A percentile compares a stretch with the other conserved stretches of the same genome.
Evolutionary conservation across 1,284 basidiomycete genomes (phyloP).

Genomic region (Inonotus obliquus): DNA sequence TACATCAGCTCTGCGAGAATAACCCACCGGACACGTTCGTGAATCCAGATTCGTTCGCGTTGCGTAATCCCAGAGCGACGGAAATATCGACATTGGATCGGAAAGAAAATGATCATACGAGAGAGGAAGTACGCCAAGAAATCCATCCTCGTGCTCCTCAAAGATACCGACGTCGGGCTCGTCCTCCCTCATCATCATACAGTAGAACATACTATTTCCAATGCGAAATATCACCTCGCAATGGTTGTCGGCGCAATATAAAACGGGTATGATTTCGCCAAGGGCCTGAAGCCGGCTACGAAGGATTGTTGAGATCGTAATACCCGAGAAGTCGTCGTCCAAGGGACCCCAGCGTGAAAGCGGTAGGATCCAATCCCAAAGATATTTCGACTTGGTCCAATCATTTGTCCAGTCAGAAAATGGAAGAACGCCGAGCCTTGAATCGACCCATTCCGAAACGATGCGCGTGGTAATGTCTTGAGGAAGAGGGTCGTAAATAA

Average conservation of each 20-base stretch:
- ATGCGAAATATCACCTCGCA: constrained; percentile 4
- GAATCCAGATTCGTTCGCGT: not conserved
- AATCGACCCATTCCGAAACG: not conserved
- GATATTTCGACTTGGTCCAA: not conserved
- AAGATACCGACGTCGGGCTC: not conserved
- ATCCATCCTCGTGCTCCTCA: not conserved
- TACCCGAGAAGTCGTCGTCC: not conserved
- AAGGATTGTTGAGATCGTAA: not conserved
- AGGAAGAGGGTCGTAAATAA: not conserved
- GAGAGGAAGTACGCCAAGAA: not conserved
- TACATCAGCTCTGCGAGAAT: too few relatives aligned
- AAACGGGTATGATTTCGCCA: constrained; percentile 1
- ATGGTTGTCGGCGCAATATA: constrained; percentile 1
- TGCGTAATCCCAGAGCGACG: not conserved
- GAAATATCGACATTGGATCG: not conserved
- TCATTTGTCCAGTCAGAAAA: constrained; percentile 6
- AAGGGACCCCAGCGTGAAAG: constrained; percentile 8
- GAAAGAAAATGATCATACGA: not conserved
- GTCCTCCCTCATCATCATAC: not conserved
- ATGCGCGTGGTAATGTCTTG: not conserved
- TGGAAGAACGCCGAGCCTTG: not conserved
- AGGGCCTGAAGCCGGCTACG: not conserved
- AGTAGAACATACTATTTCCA: not conserved
- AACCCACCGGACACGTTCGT: not conserved
- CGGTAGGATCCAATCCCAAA: not conserved